Percentiles rank a stretch among this genome's conserved stretches.
Conservation (phyloP, 495 filamentous ascomycete species). For the Penicillium maclennaniae region DNA sequence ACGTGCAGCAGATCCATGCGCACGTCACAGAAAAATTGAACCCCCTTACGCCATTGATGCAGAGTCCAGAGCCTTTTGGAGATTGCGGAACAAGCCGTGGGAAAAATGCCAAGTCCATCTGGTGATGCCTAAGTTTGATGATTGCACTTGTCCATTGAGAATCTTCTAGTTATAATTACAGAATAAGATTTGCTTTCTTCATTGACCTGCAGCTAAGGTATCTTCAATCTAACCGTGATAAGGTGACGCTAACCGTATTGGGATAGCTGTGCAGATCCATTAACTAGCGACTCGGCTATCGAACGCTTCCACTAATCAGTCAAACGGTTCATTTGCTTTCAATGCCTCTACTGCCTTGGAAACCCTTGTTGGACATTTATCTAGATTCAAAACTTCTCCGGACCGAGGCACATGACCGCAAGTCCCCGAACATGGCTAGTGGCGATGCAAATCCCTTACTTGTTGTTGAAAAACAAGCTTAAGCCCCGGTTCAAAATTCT, state of each 20-base stretch:
- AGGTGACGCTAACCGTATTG: background rate
- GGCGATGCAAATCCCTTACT: conserved; percentile 3
- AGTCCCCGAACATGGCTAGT: conserved; percentile 1
- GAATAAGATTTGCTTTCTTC: background rate
- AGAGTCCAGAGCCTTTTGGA: no score
- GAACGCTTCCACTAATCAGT: background rate
- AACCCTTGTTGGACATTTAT: no score
- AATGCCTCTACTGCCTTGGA: background rate
- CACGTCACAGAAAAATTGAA: background rate
- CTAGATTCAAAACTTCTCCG: background rate
- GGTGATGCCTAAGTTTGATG: no score
- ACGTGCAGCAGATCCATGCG: background rate
- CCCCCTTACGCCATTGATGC: background rate
- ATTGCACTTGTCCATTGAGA: background rate
- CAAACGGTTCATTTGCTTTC: background rate
- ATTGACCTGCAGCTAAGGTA: background rate
- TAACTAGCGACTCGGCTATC: background rate
- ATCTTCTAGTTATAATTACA: no score
- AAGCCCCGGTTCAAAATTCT: background rate
- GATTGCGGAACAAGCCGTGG: no score
- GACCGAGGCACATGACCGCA: background rate
- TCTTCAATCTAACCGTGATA: background rate
- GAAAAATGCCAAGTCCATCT: no score
- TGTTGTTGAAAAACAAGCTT: background rate
- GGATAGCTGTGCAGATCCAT: background rate